Conservation (phyloP, 106 monocot species). For the Acorus gramineus region DNA sequence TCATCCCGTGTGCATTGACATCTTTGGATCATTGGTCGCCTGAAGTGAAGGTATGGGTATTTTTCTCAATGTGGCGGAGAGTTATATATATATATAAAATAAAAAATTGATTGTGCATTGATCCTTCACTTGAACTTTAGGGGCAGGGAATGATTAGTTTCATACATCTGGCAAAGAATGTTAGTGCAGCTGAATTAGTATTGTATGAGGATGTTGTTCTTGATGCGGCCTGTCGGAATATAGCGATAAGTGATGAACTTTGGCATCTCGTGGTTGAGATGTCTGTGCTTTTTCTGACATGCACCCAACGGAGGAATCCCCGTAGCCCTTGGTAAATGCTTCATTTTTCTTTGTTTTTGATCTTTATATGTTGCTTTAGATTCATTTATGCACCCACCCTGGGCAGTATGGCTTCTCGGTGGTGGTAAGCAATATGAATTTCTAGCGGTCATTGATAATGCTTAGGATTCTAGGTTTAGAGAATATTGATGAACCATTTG, state of each 20-base stretch:
- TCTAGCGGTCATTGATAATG: no score
- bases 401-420: neutral
- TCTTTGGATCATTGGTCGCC: conserved; percentile 97
- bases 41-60: conserved; percentile 75
- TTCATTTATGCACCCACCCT: neutral
- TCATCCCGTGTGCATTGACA: conserved; percentile 90
- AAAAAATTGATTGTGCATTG: no score
- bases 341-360: neutral
- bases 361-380: no score
- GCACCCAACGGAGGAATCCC: conserved; percentile 57
- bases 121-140: conserved; percentile 18
- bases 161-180: conserved; percentile 75
- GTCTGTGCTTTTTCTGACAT: conserved; percentile 67
- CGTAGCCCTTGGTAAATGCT: conserved; percentile 68
- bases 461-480: no score
- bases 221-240: conserved; percentile 78
- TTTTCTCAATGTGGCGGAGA: neutral
- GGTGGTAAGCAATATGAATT: neutral
- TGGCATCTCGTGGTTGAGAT: conserved; percentile 73
- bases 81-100: no score
- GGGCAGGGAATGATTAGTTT: conserved; percentile 78
- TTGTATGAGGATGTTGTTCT: conserved; percentile 93
- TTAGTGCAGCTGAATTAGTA: conserved; percentile 58
- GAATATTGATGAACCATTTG: no score
- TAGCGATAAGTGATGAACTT: conserved; percentile 71